Base-by-base conservation (phyloP, 2,329 filamentous ascomycete species). In the Claviceps maximensis region DNA sequence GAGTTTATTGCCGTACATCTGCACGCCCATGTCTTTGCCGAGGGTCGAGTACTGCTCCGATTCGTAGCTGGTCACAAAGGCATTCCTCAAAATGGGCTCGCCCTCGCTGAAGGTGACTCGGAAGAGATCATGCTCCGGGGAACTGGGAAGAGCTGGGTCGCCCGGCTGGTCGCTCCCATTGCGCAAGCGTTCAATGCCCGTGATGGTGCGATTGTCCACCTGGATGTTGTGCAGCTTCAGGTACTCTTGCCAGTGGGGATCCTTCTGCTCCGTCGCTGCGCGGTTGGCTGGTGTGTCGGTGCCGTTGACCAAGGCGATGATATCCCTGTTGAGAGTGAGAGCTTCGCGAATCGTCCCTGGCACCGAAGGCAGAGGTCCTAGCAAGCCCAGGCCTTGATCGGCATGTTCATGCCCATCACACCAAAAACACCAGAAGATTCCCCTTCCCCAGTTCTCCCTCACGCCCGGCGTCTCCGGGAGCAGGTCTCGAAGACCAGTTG, bases 371-470 rank as follows among this genome's bases (percentile, higher is more conserved):
- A 82, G 62, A 1, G 67, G 56, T 1, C 69, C 73, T 0, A 84
- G 61, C 36, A 83, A 68, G 1, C 79, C 79, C 1, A 83, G 69
- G 0, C 71, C 54, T 56, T 82, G 78, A 59, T 82, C 77, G 0
- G 74, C 75, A 61, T 83, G 78, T 64, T 83, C 80, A 57, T 76
- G 71, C 13, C 80, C 80, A 59, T 83, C 80, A 56, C 80, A 83
- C 80, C 80, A 83, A 0, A 79, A 78, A 52, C 80, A 83, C 78
- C 79, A 83, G 65, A 68, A 83, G 50, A 83, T 74, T 6, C 80
- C 80, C 54, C 76, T 71, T 49, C 77, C 79, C 73, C 76, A 83
- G 59, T 73, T 75, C 52, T 80, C 74, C 8, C 57, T 33, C 0
- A 83, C 52, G 0, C 80, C 80, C 0, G 79, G 78, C 0, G 78